Base-by-base conservation (phyloP, 2,329 filamentous ascomycete species). In the Didymella segeticola region DNA sequence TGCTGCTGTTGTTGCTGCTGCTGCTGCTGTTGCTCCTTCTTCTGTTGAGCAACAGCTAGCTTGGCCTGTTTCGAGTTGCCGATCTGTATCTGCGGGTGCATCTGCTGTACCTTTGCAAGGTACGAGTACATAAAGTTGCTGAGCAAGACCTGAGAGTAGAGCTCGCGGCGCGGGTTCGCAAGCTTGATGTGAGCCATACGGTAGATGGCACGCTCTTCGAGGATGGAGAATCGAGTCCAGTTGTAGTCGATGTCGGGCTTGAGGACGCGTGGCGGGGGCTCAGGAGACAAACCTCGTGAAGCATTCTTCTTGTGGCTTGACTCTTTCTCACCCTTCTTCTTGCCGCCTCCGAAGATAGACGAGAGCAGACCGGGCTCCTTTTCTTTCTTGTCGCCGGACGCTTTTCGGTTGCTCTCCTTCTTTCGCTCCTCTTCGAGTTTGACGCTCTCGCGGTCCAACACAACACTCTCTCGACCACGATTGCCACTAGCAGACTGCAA, bases 91-190 rank as follows among this genome's bases (percentile, higher is more conserved):
- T 96, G 91, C 36, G 95, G 95, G 74, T 99, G 95, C 91, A 97
- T 97, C 68, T 96, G 92, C 77, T 99, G 95, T 38, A 99, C 95
- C 75, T 98, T 99, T 58, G 95, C 95, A 61, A 99, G 84, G 74
- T 99, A 99, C 52, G 92, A 95, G 78, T 99, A 99, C 95, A 99
- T 99, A 77, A 99, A 99, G 75, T 99, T 99, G 77, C 93, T 97
- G 63, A 99, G 84, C 54, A 99, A 81, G 19, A 99, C 95, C 75
- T 99, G 95, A 56, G 93, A 97, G 70, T 96, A 89, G 45, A 99
- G 79, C 33, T 93, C 90, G 50, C 95, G 88, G 37, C 93, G 88
- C 30, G 95, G 95, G 71, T 99, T 98, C n/a, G 95, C 95, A 57
- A 99, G 85, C 76, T 99, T 99, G 78, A 98, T 96, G 73, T 99